phyloP scores from a whole-genome alignment of 495 filamentous ascomycete genomes.

The Schizothecium vesticola region DNA sequence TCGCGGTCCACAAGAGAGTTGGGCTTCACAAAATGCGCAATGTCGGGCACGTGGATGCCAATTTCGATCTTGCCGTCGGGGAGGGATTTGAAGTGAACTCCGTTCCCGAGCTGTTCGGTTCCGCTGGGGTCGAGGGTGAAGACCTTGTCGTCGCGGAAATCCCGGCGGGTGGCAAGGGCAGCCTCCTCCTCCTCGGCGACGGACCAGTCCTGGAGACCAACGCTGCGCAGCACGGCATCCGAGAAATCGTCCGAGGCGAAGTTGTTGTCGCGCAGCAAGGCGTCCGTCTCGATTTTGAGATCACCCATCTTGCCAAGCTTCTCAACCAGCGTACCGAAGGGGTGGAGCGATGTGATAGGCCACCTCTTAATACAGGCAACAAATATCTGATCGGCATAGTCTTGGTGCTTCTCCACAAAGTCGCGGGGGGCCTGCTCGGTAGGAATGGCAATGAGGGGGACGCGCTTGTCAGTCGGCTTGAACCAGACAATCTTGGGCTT shows the following conservation, averaged over 20 bases:
- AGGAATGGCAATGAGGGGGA: conserved; percentile 94
- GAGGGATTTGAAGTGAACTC: conserved; percentile 80
- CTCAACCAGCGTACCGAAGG: conserved; percentile 95
- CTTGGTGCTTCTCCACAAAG: conserved; percentile 97
- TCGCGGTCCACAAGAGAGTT: conserved; percentile 96
- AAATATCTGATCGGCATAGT: conserved; percentile 95
- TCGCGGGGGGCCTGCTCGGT: conserved; percentile 96
- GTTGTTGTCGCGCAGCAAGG: conserved; percentile 95
- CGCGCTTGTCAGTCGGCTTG: conserved; percentile 98
- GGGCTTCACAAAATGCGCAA: conserved; percentile 92
- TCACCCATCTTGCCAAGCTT: conserved; percentile 97
- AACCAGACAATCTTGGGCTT: conserved; percentile 99
- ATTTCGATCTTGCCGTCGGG: conserved; percentile 84
- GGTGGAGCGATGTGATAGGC: conserved; percentile 99
- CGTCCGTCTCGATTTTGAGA: conserved; percentile 93
- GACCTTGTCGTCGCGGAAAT: conserved; percentile 83
- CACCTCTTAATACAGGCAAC: conserved; percentile 98
- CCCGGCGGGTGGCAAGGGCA: conserved; percentile 67
- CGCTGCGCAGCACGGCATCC: conserved; percentile 88
- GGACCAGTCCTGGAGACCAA: conserved; percentile 88
- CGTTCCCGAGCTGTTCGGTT: conserved; percentile 79
- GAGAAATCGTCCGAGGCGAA: conserved; percentile 97
- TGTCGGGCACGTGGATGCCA: conserved; percentile 92
- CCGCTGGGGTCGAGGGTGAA: conserved; percentile 89
- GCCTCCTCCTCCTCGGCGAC: conserved; percentile 75